These are phyloP conservation scores for Fonsecaea pedrosoi DNA, from an alignment of 2,329 filamentous ascomycete genomes.

Conservation along the genomic window DNA sequence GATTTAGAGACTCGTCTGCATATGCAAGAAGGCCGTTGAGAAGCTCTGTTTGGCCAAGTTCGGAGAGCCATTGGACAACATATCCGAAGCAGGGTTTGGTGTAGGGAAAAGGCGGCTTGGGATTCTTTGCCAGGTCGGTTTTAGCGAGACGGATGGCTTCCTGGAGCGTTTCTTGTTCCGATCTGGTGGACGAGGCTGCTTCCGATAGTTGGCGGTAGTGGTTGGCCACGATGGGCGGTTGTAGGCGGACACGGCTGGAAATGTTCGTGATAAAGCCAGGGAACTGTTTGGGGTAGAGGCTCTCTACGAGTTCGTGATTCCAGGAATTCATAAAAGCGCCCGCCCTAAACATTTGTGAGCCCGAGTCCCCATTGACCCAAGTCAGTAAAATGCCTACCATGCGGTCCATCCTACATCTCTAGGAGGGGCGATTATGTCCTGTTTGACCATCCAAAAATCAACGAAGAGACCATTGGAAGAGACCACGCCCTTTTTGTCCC, in stretches of 20 bases:
- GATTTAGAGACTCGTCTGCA: constrained; percentile 27
- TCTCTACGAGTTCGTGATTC: constrained; percentile 46
- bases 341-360: constrained; percentile 34
- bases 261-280: constrained; percentile 43
- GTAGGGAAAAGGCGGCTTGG: constrained; percentile 20
- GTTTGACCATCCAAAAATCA: constrained; percentile 42
- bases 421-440: constrained; percentile 38
- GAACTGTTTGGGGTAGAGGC: constrained; percentile 38
- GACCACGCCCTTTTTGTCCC: constrained; percentile 44
- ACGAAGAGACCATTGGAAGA: constrained; percentile 41
- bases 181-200: background rate
- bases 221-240: constrained; percentile 40
- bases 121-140: constrained; percentile 8
- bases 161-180: constrained; percentile 16
- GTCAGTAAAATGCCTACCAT: constrained; percentile 41
- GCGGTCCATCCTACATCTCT: constrained; percentile 40
- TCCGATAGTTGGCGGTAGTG: constrained; percentile 38
- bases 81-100: constrained; percentile 43
- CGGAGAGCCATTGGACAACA: constrained; percentile 45
- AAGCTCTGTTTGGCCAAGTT: constrained; percentile 27
- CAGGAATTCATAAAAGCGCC: constrained; percentile 49
- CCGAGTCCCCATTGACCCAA: background rate
- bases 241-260: constrained; percentile 38
- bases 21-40: constrained; percentile 29
- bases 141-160: constrained; percentile 21